Percentiles rank a stretch among this genome's conserved stretches.
Evolutionary conservation across 305 asterid species (phyloP).

Genomic region (Fraxinus xanthoxyloides): DNA sequence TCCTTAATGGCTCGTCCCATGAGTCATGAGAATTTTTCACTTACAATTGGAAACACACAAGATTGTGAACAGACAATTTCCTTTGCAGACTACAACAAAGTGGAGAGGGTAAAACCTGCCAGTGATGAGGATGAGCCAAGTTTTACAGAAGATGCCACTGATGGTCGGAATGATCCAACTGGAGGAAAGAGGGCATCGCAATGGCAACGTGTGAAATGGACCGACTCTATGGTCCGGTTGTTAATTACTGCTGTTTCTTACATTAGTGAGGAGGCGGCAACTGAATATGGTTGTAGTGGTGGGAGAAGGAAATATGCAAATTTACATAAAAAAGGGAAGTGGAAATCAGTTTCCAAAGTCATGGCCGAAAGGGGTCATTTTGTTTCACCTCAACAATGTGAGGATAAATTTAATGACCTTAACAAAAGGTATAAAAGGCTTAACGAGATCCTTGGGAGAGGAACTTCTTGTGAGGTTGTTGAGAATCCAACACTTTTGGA

Average conservation of each 20-base stretch:
- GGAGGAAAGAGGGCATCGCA: slow-evolving; percentile 59
- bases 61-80: slow-evolving; percentile 44
- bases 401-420: slow-evolving; percentile 80
- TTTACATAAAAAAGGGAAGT: slow-evolving; percentile 75
- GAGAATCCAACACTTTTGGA: slow-evolving; percentile 71
- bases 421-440: slow-evolving; percentile 86
- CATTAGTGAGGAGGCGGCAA: slow-evolving; percentile 58
- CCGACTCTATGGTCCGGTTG: slow-evolving; percentile 70
- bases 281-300: slow-evolving; percentile 39
- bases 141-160: slow-evolving; percentile 37
- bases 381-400: slow-evolving; percentile 90
- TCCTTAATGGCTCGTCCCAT: slow-evolving; percentile 37
- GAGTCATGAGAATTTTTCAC: slow-evolving; percentile 51
- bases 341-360: slow-evolving; percentile 82
- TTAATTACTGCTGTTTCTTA: slow-evolving; percentile 80
- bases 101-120: slow-evolving; percentile 40
- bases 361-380: slow-evolving; percentile 90
- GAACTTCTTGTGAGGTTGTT: slow-evolving; percentile 80
- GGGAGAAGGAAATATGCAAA: slow-evolving; percentile 48
- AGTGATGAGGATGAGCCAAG: slow-evolving; percentile 80
- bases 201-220: slow-evolving; percentile 94
- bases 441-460: slow-evolving; percentile 77
- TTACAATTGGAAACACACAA: slow-evolving; percentile 43
- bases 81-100: slow-evolving; percentile 39
- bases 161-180: slow-evolving; percentile 25